phyloP scores from a whole-genome alignment of 2,329 filamentous ascomycete species.

The Achaetomium macrosporum region DNA sequence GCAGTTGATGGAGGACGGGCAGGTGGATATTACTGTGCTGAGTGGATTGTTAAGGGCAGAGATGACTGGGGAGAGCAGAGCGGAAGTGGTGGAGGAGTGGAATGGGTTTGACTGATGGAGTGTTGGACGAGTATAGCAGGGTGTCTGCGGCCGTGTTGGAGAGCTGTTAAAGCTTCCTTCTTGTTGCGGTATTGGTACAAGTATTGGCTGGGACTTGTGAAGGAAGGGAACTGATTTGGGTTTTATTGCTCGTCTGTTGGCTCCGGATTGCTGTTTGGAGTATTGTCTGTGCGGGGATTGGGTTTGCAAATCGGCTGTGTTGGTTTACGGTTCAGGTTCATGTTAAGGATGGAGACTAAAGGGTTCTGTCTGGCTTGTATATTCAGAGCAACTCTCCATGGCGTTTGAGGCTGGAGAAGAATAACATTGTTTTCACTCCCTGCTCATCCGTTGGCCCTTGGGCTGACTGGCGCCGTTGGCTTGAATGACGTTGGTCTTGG shows the following conservation, averaged over 20 bases:
- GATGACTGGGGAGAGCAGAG: not conserved
- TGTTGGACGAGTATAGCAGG: not conserved
- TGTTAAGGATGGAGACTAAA: not conserved
- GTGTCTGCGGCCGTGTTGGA: not conserved
- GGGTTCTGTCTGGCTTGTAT: not conserved
- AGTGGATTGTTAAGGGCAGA: slow-evolving; percentile 36
- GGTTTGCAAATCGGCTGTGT: not conserved
- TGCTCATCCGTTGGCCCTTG: no score
- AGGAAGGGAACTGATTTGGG: not conserved
- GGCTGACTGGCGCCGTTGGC: no score
- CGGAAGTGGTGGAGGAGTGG: slow-evolving; percentile 8
- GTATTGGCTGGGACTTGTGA: no score
- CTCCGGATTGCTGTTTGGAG: not conserved
- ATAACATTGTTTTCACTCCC: no score
- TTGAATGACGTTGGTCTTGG: no score
- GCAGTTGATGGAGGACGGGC: slow-evolving; percentile 56
- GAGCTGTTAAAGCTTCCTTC: not conserved
- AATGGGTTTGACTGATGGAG: slow-evolving; percentile 10
- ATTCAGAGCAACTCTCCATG: not conserved
- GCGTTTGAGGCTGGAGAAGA: not conserved
- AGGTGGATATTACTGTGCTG: slow-evolving; percentile 58
- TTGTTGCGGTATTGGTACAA: not conserved
- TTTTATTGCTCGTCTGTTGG: not conserved
- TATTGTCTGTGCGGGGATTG: not conserved
- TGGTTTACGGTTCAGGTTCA: not conserved